Percentiles rank a stretch among this genome's conserved stretches.
These are phyloP conservation scores for Diaporthe destruens DNA, from an alignment of 2,329 filamentous ascomycete species.

Conservation along the genomic window DNA sequence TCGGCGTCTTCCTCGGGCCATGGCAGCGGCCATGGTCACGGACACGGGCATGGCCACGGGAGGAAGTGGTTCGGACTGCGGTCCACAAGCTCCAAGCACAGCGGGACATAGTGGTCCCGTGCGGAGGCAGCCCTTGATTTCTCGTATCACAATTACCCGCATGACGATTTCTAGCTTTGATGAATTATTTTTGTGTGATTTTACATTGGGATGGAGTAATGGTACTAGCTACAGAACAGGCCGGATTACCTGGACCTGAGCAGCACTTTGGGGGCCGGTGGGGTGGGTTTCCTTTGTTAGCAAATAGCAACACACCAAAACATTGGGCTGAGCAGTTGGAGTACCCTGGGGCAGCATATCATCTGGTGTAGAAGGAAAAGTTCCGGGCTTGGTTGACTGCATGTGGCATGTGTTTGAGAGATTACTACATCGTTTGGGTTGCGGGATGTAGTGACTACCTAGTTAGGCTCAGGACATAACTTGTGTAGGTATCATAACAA, in stretches of 20 bases:
- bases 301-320: not conserved
- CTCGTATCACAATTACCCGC: no score
- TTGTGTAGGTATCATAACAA: not conserved
- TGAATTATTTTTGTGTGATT: not conserved
- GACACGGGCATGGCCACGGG: slow-evolving; percentile 31
- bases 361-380: not conserved
- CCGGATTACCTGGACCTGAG: not conserved
- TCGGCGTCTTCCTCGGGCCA: not conserved
- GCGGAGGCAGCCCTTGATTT: not conserved
- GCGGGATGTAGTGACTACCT: not conserved
- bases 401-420: no score
- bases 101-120: slow-evolving; percentile 11
- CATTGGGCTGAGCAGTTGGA: not conserved
- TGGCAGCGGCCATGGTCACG: not conserved
- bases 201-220: not conserved
- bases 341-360: not conserved
- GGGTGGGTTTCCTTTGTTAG: not conserved
- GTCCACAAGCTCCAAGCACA: slow-evolving; percentile 32
- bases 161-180: not conserved
- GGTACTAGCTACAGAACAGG: not conserved
- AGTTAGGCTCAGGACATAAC: not conserved
- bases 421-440: not conserved
- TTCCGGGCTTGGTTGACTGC: not conserved
- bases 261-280: not conserved
- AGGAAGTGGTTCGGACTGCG: slow-evolving; percentile 40